Conservation (phyloP, 805 yeast genomes). For the Kurtzmaniella fragi region DNA sequence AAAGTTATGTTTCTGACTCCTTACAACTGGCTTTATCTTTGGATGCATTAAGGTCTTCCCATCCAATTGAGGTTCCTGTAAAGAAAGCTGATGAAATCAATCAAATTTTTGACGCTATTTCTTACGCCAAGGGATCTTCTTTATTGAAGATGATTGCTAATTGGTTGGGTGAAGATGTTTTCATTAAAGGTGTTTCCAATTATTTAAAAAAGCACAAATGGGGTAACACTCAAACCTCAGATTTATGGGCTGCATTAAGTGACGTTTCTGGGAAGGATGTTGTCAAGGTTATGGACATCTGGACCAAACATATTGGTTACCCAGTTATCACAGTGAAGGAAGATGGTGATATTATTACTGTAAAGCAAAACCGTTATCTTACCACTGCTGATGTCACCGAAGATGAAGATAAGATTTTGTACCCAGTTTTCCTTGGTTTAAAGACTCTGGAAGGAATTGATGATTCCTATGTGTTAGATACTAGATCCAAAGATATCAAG, state of each 20-base stretch:
- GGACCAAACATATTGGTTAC: constrained; percentile 78
- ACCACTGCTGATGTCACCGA: constrained; percentile 73
- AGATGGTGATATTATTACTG: constrained; percentile 41
- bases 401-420: constrained; percentile 65
- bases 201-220: constrained; percentile 72
- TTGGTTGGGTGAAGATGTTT: constrained; percentile 74
- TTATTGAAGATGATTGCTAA: constrained; percentile 73
- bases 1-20: constrained; percentile 71
- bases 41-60: constrained; percentile 79
- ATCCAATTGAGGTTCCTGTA: constrained; percentile 82
- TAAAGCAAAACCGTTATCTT: constrained; percentile 70
- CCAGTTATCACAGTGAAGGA: constrained; percentile 69
- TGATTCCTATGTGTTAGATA: constrained; percentile 50
- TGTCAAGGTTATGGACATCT: constrained; percentile 64
- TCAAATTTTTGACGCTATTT: constrained; percentile 81
- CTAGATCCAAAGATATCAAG: constrained; percentile 35
- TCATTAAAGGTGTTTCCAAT: constrained; percentile 73
- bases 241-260: constrained; percentile 70
- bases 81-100: constrained; percentile 73
- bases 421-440: constrained; percentile 67
- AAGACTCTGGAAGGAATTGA: constrained; percentile 57
- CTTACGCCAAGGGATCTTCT: constrained; percentile 78
- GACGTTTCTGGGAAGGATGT: constrained; percentile 72
- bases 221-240: constrained; percentile 73
- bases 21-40: constrained; percentile 70